Base-by-base conservation (phyloP, 129 eudicot species). In the Pulicaria dysenterica region DNA sequence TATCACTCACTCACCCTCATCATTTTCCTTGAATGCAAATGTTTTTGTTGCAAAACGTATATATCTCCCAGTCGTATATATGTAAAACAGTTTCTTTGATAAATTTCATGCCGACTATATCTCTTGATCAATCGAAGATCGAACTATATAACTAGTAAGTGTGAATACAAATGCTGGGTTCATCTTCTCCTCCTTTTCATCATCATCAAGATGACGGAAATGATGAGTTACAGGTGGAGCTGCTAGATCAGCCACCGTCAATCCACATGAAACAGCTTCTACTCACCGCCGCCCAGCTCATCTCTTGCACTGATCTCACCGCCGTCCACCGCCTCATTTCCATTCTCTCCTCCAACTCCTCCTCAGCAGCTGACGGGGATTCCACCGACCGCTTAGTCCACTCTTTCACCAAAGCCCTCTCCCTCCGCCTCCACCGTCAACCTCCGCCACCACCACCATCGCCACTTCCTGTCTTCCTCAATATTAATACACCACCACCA, bases 311-410 rank as follows among this genome's bases (percentile, higher is more conserved):
- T 6, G 97, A 92, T 58, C 69, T 83, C 81, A 51, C 89, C 9
- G 80, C 89, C 60, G 97, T 91, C 6, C 88, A 83, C 76, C 89
- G 91, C 61, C 91, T 92, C 72, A 64, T 81, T 80, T 4, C 84
- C 78, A 54, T 85, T 46, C 83, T 92, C 43, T 58, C 85, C 34
- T 24, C 85, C 48, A 82, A 80, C 76, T 80, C 84, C 12, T 79
- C 92, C 8, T 24, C 31, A 24, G 82, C 31, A 24, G 82, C 91
- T 2, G 76, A 72, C 62, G 97, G 97, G 3, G 97, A 92, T 53
- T 81, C 97, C 50, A 67, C 94, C 3, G 85, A 89, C 43, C 76
- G 97, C 37, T 59, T 92, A 24, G 79, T 79, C 37, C 87, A 88
- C 64, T 87, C 77, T 1, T 86, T 89, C 84, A 81, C 82, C 75